Conservation (phyloP, 345 rosid species). For the Hibiscus syriacus region DNA sequence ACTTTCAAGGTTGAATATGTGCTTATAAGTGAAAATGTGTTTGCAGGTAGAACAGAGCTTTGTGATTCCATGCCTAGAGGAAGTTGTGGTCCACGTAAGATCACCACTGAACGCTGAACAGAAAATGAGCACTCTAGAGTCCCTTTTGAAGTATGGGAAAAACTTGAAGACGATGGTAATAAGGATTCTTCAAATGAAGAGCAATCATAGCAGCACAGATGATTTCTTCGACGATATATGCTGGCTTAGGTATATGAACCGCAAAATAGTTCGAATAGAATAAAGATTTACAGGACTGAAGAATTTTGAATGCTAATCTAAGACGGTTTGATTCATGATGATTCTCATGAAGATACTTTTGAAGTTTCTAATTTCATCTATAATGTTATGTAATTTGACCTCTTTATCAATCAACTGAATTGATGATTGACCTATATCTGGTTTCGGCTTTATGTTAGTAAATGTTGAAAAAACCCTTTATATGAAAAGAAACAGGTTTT, state of each 20-base stretch:
- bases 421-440: background rate
- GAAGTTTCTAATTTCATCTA: background rate
- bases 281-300: conserved; percentile 17
- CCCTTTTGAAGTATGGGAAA: conserved; percentile 64
- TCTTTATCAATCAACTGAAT: background rate
- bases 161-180: conserved; percentile 56
- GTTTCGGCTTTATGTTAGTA: background rate
- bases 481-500: background rate
- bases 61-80: conserved; percentile 68
- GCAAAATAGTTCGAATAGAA: conserved; percentile 35
- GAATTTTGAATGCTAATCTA: background rate
- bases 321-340: background rate
- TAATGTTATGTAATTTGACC: background rate
- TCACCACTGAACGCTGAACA: conserved; percentile 96
- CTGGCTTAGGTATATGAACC: conserved; percentile 61
- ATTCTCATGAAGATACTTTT: background rate
- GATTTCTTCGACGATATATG: conserved; percentile 94
- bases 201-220: conserved; percentile 84
- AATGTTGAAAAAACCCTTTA: background rate
- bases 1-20: background rate
- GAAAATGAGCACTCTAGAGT: conserved; percentile 90
- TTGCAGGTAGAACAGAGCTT: conserved; percentile 71
- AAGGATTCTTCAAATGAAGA: conserved; percentile 91
- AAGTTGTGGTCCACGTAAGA: conserved; percentile 75
- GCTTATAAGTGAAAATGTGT: background rate